These are phyloP conservation scores for Fusarium succisae DNA, from an alignment of 2,329 filamentous ascomycete species.

Conservation along the genomic window DNA sequence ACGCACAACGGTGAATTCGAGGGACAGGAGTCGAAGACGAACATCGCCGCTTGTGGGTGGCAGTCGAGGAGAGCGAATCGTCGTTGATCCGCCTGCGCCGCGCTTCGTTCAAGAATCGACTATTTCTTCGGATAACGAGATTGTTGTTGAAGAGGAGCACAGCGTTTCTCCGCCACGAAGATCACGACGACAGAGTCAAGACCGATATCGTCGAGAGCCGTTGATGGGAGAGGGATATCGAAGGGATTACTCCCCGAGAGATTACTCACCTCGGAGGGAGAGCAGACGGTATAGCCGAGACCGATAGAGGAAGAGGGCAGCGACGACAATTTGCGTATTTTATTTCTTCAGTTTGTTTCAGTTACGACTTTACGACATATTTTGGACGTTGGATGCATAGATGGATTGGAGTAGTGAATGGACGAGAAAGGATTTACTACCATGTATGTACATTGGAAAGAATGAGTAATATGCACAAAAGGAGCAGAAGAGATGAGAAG, in stretches of 20 bases:
- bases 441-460: background rate
- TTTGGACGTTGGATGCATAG: conserved; percentile 16
- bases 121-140: conserved; percentile 50
- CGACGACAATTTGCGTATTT: background rate
- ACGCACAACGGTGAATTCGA: conserved; percentile 33
- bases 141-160: conserved; percentile 50
- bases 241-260: conserved; percentile 38
- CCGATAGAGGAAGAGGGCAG: background rate
- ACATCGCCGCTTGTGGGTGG: conserved; percentile 32
- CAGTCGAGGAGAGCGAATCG: conserved; percentile 28
- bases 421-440: background rate
- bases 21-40: conserved; percentile 30
- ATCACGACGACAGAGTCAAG: conserved; percentile 38
- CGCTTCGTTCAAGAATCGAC: conserved; percentile 40
- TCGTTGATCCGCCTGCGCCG: conserved; percentile 46
- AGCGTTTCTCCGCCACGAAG: conserved; percentile 38
- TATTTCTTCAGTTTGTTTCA: conserved; percentile 4
- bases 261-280: conserved; percentile 35
- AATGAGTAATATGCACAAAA: background rate
- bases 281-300: conserved; percentile 36
- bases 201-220: conserved; percentile 40
- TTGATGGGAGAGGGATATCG: conserved; percentile 25
- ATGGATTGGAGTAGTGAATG: background rate
- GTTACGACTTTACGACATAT: conserved; percentile 29
- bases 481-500: background rate